A percentile compares a stretch with the other conserved stretches of the same genome.
These are phyloP conservation scores for Monilinia fructigena DNA, from an alignment of 2,329 filamentous ascomycete genomes.

Conservation along the genomic window DNA sequence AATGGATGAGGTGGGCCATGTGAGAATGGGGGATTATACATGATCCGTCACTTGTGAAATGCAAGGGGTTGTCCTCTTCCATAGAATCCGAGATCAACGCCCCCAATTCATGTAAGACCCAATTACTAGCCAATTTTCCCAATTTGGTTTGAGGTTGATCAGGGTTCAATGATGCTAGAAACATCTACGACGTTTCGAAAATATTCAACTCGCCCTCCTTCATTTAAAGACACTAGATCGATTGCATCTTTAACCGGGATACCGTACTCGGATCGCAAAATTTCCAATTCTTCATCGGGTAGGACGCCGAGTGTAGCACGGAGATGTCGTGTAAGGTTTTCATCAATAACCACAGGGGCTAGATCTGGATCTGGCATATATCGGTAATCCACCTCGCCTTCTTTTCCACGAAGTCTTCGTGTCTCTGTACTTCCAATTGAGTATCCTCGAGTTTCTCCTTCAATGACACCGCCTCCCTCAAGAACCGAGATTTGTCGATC, in stretches of 20 bases:
- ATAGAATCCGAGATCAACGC: constrained; percentile 56
- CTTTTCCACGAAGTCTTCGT: constrained; percentile 79
- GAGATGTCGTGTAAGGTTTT: constrained; percentile 66
- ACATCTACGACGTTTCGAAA: constrained; percentile 65
- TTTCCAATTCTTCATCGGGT: constrained; percentile 68
- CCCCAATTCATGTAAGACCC: constrained; percentile 75
- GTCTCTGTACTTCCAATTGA: constrained; percentile 82
- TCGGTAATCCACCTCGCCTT: constrained; percentile 94
- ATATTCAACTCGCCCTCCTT: constrained; percentile 77
- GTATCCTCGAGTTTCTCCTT: constrained; percentile 92
- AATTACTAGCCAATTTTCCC: constrained; percentile 56
- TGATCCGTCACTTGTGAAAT: constrained; percentile 31
- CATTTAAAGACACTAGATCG: constrained; percentile 73
- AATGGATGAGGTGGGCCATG: constrained; percentile 47
- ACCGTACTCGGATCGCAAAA: constrained; percentile 61
- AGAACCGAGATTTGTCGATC: constrained; percentile 82
- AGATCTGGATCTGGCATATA: constrained; percentile 99
- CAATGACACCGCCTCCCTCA: constrained; percentile 69
- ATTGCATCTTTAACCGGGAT: constrained; percentile 80
- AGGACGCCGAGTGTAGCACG: constrained; percentile 62
- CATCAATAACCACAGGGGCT: constrained; percentile 71
- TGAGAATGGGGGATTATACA: constrained; percentile 33
- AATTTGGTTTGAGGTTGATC: constrained; percentile 33
- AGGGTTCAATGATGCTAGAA: constrained; percentile 22
- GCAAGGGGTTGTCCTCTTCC: constrained; percentile 33